Evolutionary conservation across 148 eudicot genomes (phyloP), one percentile per base, ranked within the genome.

Genomic region (Tetragonia tetragonoides): DNA sequence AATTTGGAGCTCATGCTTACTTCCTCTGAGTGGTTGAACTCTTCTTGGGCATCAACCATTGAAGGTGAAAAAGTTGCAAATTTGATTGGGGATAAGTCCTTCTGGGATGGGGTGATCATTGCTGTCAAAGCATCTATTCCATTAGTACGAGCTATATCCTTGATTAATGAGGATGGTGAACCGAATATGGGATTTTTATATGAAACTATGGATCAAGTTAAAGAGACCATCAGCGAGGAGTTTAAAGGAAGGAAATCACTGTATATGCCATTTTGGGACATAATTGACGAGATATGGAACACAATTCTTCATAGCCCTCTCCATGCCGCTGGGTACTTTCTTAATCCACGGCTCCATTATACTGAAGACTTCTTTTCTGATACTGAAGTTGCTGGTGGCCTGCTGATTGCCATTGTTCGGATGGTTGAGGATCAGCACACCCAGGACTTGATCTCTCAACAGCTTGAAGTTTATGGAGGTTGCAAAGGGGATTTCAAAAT

Each of bases 281-380:
- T 78, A 38, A 89, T 93, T 3, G 97, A 93, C 78, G 89, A 87
- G 20, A 72, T 91, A 64, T 90, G 97, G 95, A 78, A 88, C 63
- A 63, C 80, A 4, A 21, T 81, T 70, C 92, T 93, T 41, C 87
- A 89, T 69, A 88, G 86, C 79, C 93, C 90, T 21, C 88, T 90
- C 65, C 97, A 93, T 83, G 84, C 91, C 20, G 89, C 90, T 37
- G 95, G 87, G 44, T 90, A 90, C 74, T 85, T 74, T 66, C 75
- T 91, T 39, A 90, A 93, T 56, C 92, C 93, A 3, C 61, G 83
- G 57, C 65, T 88, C 6, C 73, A 68, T 23, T 87, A 83, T 66
- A 20, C 86, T 8, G 77, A 72, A 42, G 88, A 81, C 61, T 90
- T 85, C 73, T 80, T 6, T 75, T 10, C 81, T 37, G 95, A 93